Evolutionary conservation across 305 asterid genomes (phyloP), one percentile per base, ranked within the genome.

Genomic region (Ruellia speciosa): DNA sequence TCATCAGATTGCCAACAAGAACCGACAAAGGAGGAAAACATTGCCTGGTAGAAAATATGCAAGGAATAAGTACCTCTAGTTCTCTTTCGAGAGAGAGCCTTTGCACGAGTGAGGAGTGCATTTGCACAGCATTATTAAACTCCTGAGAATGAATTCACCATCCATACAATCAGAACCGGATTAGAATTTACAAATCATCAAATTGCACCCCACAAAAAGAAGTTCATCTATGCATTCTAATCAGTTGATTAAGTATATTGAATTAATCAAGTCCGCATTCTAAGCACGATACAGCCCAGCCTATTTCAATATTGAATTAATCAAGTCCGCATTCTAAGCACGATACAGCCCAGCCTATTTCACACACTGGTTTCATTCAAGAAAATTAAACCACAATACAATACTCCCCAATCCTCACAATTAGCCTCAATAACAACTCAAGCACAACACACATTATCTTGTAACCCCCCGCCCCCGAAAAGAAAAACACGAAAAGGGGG

Each of bases 91-190:
- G 73, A 58, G 89, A 73, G 63, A 93, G 76, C 72, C 92, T 82
- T 65, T 74, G 84, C 71, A 82, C 54, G 46, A 93, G 77, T 28
- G 99, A 88, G 41, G 99, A 88, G 71, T 93, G 99, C 85, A 80
- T 83, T 67, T 83, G 97, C 61, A 81, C 65, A 67, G 54, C 74
- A 14, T 64, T 59, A 60, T 63, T 79, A 53, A 63, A 67, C 59
- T 72, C 96, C 99, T 93, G 77, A 37, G 66, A 59, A 47, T 52
- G 56, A 28, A 58, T 10, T 33, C 18, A 28, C 7, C 45, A 14
- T 8, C 8, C 19, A 15, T 7, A 16, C 4, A 1, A 47, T 13
- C 0, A n/a, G 0, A 6, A 14, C 3, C n/a, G 0, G 19, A n/a
- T 0, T 47, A 16, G 3, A 51, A n/a, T 11, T 43, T 43, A 7